A percentile compares a stretch with the other conserved stretches of the same genome.
Conservation (phyloP, 1,139 yeast species). For the Eremothecium gossypii region DNA sequence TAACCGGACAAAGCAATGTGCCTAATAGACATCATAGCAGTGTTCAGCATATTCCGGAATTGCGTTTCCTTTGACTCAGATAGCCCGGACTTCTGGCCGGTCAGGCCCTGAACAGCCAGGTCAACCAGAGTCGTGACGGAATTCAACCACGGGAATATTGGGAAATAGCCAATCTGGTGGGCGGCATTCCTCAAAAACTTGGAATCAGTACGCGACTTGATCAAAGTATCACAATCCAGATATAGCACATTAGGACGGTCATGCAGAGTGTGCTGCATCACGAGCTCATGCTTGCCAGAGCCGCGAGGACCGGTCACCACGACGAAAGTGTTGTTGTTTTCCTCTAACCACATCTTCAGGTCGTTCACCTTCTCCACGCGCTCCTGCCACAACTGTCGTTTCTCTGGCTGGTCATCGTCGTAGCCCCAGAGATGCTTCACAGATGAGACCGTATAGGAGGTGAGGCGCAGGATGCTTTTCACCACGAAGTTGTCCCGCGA, state of each 20-base stretch:
- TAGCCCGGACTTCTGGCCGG: conserved; percentile 91
- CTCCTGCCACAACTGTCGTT: conserved; percentile 57
- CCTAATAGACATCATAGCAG: conserved; percentile 65
- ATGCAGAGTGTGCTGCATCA: conserved; percentile 56
- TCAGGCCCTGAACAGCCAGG: conserved; percentile 77
- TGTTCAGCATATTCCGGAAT: conserved; percentile 67
- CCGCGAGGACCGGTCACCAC: conserved; percentile 91
- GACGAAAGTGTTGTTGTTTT: conserved; percentile 73
- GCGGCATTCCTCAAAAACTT: conserved; percentile 62
- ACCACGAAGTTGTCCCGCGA: conserved; percentile 30
- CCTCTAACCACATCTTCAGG: conserved; percentile 65
- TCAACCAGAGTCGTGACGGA: conserved; percentile 72
- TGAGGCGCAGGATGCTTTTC: conserved; percentile 29
- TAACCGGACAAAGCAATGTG: conserved; percentile 50
- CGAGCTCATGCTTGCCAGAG: conserved; percentile 79
- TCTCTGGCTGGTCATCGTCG: conserved; percentile 30
- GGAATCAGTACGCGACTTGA: conserved; percentile 66
- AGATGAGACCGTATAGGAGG: conserved; percentile 33
- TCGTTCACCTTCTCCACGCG: conserved; percentile 59
- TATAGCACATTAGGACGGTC: conserved; percentile 51
- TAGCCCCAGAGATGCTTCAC: conserved; percentile 34
- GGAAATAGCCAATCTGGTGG: conserved; percentile 76
- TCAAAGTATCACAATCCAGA: conserved; percentile 69
- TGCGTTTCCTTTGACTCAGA: conserved; percentile 81
- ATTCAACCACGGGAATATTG: conserved; percentile 89